Base-by-base conservation (phyloP, 2,329 filamentous ascomycete genomes). In the Nigrograna mackinnonii region DNA sequence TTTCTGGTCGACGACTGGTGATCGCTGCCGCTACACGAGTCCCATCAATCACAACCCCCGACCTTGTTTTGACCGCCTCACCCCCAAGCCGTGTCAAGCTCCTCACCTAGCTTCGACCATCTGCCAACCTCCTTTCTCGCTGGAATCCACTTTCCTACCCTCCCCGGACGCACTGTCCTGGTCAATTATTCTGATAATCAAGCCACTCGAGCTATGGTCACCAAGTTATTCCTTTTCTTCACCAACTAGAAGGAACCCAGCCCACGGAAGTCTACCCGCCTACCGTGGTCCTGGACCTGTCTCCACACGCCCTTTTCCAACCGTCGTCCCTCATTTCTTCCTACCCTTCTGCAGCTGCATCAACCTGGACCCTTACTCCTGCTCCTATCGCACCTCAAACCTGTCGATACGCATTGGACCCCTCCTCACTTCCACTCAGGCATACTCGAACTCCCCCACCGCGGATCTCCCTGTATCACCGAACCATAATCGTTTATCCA, bases 221-320 rank as follows among this genome's bases (percentile, higher is more conserved):
- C 55, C 47, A 46, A 60, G 47, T 65, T 64, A 62, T 60, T 62
- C 64, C 64, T 64, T 58, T 63, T 62, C 58, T 51, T 58, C 58
- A 53, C 58, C 57, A 57, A 63, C 65, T 68, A 69, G 64, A 68
- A 63, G 55, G 46, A 55, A 57, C 59, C 62, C 59, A 60, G 57
- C 47, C 55, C 56, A 58, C 66, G 65, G 62, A 62, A 67, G 56
- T 60, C 58, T 59, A 66, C 62, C 66, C 66, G 64, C 57, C 60
- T 67, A 70, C 67, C 67, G 66, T 69, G 60, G 62, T 59, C 58
- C 66, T 65, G 67, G 67, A 64, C 60, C 55, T 55, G 51, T 62
- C 61, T 64, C 64, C 64, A 67, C 62, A 67, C 61, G 57, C 57
- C 66, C 61, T 66, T 66, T 66, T 56, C 59, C 63, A 67, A 62